phyloP scores from a whole-genome alignment of 331 rosid species.

The Malus hybrid region DNA sequence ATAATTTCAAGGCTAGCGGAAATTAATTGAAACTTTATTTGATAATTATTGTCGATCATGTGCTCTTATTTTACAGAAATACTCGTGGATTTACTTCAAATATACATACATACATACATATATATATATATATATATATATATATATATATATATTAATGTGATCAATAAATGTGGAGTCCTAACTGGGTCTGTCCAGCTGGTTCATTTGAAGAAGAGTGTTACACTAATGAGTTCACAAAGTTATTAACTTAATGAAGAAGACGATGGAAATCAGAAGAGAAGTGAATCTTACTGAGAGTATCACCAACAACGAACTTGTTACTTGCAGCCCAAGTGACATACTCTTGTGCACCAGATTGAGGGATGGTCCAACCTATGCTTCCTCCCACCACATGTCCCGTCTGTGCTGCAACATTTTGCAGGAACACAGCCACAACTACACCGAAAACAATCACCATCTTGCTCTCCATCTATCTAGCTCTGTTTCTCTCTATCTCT shows the following conservation, averaged over 20 bases:
- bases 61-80: no score
- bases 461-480: not conserved
- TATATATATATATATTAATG: no score
- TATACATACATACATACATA: no score
- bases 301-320: conserved; percentile 2
- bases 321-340: conserved; percentile 19
- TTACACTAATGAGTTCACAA: no score
- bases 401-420: conserved; percentile 15
- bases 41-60: no score
- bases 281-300: conserved; percentile 4
- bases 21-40: no score
- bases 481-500: not conserved
- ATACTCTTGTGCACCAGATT: not conserved
- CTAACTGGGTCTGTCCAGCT: no score
- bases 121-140: no score
- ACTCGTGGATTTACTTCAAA: no score
- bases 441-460: not conserved
- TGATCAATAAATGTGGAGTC: no score
- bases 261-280: not conserved
- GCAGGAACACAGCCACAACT: not conserved
- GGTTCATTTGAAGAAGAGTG: no score
- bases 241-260: no score
- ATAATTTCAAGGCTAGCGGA: not conserved
- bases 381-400: conserved; percentile 29
- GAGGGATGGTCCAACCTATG: conserved; percentile 23